A percentile compares a stretch with the other conserved stretches of the same genome.
phyloP scores from a whole-genome alignment of 805 yeast species.

The Barnettozyma wickerhamii region DNA sequence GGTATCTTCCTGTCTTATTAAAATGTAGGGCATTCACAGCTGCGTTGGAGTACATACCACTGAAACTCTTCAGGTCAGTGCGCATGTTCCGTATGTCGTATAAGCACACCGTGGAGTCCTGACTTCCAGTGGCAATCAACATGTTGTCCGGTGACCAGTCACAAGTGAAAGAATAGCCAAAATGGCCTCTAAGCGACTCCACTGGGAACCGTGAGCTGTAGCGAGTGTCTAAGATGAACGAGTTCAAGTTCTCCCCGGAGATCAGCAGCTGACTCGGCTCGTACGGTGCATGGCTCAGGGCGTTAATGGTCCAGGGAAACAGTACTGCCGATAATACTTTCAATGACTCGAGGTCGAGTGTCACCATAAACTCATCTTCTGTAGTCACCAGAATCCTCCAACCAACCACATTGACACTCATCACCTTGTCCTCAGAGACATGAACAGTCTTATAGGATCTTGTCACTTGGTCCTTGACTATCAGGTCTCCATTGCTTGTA shows the following conservation, averaged over 20 bases:
- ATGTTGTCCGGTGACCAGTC: constrained; percentile 49
- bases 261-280: constrained; percentile 37
- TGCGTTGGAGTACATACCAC: constrained; percentile 32
- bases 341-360: constrained; percentile 32
- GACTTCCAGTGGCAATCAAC: constrained; percentile 51
- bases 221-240: constrained; percentile 43
- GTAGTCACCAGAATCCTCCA: constrained; percentile 40
- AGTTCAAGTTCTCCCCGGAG: constrained; percentile 46
- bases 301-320: constrained; percentile 48
- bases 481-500: background rate
- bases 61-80: constrained; percentile 29
- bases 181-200: constrained; percentile 38
- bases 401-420: constrained; percentile 34
- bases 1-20: constrained; percentile 38
- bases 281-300: constrained; percentile 38
- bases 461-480: background rate
- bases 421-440: constrained; percentile 28
- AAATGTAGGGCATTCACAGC: constrained; percentile 53
- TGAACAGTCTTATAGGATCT: constrained; percentile 31
- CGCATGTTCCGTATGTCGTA: constrained; percentile 42
- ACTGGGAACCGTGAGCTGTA: constrained; percentile 15
- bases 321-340: constrained; percentile 12
- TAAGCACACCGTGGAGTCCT: constrained; percentile 52
- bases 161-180: constrained; percentile 54
- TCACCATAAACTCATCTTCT: constrained; percentile 43